Evolutionary conservation across 1,284 basidiomycete genomes (phyloP).

Genomic region (Athelia psychrophila): DNA sequence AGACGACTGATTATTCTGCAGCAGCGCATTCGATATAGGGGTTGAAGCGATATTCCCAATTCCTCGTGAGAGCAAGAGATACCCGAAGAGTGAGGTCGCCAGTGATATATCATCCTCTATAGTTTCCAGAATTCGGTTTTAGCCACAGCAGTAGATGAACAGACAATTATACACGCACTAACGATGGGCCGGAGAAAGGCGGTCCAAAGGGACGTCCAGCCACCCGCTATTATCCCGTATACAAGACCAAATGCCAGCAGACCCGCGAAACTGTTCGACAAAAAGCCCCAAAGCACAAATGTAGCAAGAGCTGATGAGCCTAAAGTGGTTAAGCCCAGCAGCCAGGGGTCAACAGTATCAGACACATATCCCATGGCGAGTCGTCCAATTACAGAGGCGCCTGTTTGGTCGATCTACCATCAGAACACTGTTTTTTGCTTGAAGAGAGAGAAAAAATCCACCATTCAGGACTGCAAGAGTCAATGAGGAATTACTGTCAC

Average conservation of each 20-base stretch:
- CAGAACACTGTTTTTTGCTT: not conserved
- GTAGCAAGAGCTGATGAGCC: constrained; percentile 21
- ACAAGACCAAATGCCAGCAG: constrained; percentile 26
- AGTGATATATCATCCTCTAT: constrained; percentile 34
- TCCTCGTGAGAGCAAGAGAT: constrained; percentile 34
- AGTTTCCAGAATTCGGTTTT: not conserved
- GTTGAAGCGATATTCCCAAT: constrained; percentile 40
- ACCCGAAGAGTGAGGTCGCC: constrained; percentile 32
- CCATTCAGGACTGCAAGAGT: constrained; percentile 26
- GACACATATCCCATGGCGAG: constrained; percentile 31
- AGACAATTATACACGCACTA: constrained; percentile 16
- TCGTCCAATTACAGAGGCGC: constrained; percentile 28
- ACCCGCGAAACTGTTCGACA: constrained; percentile 29
- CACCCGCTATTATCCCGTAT: constrained; percentile 31
- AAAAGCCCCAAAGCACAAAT: constrained; percentile 37
- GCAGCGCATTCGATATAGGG: constrained; percentile 34
- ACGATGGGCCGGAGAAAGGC: constrained; percentile 29
- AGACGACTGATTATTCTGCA: not conserved
- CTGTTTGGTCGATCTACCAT: constrained; percentile 9
- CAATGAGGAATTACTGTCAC: constrained; percentile 21
- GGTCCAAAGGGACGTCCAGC: constrained; percentile 29
- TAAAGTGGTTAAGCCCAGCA: constrained; percentile 27
- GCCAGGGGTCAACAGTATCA: constrained; percentile 33
- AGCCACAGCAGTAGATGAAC: not conserved
- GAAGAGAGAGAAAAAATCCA: constrained; percentile 5